Percentiles rank a stretch among this genome's conserved stretches.
Evolutionary conservation across 139 green algal species (phyloP).

Genomic region (Diplosphaera chodatii): DNA sequence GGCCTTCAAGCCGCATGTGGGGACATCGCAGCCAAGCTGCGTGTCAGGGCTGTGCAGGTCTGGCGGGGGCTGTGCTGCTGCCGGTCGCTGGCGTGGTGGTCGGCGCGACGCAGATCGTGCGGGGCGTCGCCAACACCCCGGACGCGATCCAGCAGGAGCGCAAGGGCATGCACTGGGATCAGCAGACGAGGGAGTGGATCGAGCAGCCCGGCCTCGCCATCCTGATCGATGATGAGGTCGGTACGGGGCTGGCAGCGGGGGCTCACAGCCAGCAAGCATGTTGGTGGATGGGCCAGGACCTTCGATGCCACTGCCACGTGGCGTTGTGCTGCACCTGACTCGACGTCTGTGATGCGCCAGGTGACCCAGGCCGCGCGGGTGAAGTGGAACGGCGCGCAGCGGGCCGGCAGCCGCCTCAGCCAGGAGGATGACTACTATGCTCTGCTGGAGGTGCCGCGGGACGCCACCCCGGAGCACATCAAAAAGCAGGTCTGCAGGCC

Average conservation of each 20-base stretch:
- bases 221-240: constrained; percentile 17
- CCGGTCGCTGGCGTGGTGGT: constrained; percentile 70
- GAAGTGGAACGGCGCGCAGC: constrained; percentile 9
- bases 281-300: too few relatives aligned
- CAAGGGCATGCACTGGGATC: constrained; percentile 66
- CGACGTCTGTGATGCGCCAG: not conserved
- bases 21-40: too few relatives aligned
- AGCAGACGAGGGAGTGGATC: constrained; percentile 39
- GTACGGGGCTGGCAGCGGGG: too few relatives aligned
- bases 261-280: too few relatives aligned
- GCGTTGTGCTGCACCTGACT: too few relatives aligned
- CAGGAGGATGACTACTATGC: constrained; percentile 57
- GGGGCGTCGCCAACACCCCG: constrained; percentile 69
- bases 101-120: constrained; percentile 40
- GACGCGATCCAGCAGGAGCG: constrained; percentile 53
- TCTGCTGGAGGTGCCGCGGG: constrained; percentile 53
- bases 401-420: constrained; percentile 28
- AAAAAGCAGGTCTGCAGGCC: not conserved
- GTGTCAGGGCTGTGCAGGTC: constrained; percentile 24
- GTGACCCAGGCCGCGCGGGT: constrained; percentile 1
- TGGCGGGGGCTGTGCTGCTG: constrained; percentile 69
- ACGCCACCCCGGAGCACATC: constrained; percentile 62
- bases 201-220: constrained; percentile 38
- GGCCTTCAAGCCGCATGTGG: too few relatives aligned
- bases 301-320: too few relatives aligned